Conservation (phyloP, 2,329 filamentous ascomycete species). For the Pestalotiopsis sp. region DNA sequence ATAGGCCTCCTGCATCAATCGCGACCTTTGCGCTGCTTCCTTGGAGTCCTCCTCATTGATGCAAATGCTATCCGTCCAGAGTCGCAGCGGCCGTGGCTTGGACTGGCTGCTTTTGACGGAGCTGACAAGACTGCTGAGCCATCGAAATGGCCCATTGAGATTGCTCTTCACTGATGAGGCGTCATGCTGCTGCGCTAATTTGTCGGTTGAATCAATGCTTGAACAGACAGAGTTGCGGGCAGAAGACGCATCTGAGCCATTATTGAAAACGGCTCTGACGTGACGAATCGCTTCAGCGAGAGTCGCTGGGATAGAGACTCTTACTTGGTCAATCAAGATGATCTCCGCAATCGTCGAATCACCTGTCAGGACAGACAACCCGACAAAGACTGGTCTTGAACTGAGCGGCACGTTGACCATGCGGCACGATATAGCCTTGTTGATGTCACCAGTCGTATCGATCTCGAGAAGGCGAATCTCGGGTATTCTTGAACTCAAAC, state of each 20-base stretch:
- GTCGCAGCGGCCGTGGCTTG: not conserved
- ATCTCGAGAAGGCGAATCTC: constrained; percentile 14
- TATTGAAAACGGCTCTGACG: constrained; percentile 34
- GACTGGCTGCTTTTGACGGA: not conserved
- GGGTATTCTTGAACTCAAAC: not conserved
- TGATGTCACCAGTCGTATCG: constrained; percentile 12
- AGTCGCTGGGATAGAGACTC: constrained; percentile 28
- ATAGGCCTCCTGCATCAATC: constrained; percentile 2
- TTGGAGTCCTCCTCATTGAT: constrained; percentile 9
- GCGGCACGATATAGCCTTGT: constrained; percentile 33
- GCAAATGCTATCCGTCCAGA: constrained; percentile 9
- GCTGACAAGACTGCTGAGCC: not conserved
- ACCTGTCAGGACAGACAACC: constrained; percentile 15
- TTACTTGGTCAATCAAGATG: constrained; percentile 29
- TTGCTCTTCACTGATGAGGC: not conserved
- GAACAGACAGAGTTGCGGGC: not conserved
- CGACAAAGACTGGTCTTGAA: constrained; percentile 15
- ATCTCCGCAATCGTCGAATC: constrained; percentile 25
- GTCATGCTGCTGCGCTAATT: not conserved
- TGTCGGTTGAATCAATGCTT: not conserved
- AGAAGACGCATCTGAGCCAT: constrained; percentile 12
- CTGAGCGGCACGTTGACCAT: constrained; percentile 30
- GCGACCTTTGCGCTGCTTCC: constrained; percentile 5
- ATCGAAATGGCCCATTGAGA: not conserved
- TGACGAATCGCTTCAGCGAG: constrained; percentile 32